A percentile compares a stretch with the other conserved stretches of the same genome.
These are phyloP conservation scores for Acanthamoeba castellanii DNA, from an alignment of 208 protist species.

Conservation along the genomic window DNA sequence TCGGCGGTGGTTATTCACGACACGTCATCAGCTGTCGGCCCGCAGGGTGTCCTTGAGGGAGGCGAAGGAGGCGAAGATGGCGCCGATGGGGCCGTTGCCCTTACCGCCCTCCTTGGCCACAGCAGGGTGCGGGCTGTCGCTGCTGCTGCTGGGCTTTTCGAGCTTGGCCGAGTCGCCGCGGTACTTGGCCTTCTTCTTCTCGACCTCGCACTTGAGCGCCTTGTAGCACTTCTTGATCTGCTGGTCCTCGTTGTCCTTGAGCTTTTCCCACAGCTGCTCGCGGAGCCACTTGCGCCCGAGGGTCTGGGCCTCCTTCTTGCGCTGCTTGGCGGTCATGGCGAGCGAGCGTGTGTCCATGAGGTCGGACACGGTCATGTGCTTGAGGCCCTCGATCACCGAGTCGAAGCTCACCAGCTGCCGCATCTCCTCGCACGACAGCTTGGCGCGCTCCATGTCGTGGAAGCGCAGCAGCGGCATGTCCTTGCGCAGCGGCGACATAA, in stretches of 20 bases:
- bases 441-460: not conserved
- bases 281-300: not conserved
- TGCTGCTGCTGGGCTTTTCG: no score
- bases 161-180: no score
- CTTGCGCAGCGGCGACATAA: not conserved
- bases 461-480: not conserved
- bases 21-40: no score
- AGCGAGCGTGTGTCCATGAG: not conserved
- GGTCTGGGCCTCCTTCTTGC: not conserved
- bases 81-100: not conserved
- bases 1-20: no score
- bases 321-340: conserved; percentile 7
- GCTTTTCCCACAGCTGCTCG: not conserved
- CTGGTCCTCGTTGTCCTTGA: conserved; percentile 3
- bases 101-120: not conserved
- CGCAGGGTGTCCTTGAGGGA: not conserved
- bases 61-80: not conserved
- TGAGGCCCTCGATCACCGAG: not conserved
- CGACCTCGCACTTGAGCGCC: not conserved
- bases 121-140: not conserved
- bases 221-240: not conserved
- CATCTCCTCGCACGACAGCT: not conserved
- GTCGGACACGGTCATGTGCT: not conserved
- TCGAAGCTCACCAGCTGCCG: not conserved
- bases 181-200: not conserved